Evolutionary conservation across 2,329 filamentous ascomycete genomes (phyloP).

Genomic region (Apiospora sp.): DNA sequence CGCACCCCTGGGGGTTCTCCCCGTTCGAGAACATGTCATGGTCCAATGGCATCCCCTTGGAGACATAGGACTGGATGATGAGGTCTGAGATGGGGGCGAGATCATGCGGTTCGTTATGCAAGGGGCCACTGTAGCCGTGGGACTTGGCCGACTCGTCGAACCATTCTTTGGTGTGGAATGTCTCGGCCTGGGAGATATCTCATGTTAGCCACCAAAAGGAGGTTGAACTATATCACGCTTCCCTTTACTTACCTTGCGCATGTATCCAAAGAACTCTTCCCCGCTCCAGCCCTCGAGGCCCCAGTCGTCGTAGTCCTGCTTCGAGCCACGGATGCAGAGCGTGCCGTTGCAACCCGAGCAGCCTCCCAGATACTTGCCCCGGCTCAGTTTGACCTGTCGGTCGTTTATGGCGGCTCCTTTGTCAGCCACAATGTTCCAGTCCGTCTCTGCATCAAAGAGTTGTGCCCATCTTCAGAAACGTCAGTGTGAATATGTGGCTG

Average conservation of each 20-base stretch:
- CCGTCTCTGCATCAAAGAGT: conserved; percentile 56
- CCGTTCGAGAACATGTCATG: conserved; percentile 65
- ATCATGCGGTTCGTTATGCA: conserved; percentile 65
- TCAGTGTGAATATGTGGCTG: neutral
- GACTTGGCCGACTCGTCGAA: conserved; percentile 56
- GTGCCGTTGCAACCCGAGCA: conserved; percentile 59
- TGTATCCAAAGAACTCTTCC: conserved; percentile 63
- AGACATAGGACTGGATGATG: conserved; percentile 61
- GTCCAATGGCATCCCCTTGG: conserved; percentile 61
- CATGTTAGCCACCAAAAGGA: neutral
- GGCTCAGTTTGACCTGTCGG: conserved; percentile 55
- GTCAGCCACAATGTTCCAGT: conserved; percentile 59
- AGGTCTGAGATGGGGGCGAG: conserved; percentile 65
- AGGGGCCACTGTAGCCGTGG: conserved; percentile 60
- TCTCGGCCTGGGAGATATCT: conserved; percentile 54
- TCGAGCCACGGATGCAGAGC: conserved; percentile 55
- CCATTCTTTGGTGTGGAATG: conserved; percentile 65
- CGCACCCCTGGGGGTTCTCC: conserved; percentile 61
- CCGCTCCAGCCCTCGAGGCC: conserved; percentile 62
- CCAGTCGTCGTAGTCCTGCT: conserved; percentile 62
- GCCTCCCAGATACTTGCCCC: conserved; percentile 58
- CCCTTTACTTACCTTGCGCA: conserved; percentile 54
- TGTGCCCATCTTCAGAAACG: conserved; percentile 45
- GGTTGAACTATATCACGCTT: neutral
- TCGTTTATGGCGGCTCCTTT: conserved; percentile 48